These are phyloP conservation scores for Lodderomyces metapsilosis DNA, from an alignment of 1,139 yeast species.

Conservation along the genomic window DNA sequence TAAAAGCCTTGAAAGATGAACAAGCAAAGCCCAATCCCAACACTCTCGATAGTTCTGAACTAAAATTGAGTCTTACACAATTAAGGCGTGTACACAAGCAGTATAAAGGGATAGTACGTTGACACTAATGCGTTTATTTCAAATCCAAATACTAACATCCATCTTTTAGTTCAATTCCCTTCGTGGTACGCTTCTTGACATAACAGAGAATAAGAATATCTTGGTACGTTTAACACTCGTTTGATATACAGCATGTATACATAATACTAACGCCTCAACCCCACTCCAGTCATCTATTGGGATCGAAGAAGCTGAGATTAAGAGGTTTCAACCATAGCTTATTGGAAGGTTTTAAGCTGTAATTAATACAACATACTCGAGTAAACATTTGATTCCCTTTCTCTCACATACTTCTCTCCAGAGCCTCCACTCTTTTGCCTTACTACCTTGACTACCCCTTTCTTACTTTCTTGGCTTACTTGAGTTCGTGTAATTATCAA, in stretches of 20 bases:
- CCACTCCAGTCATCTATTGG: neutral
- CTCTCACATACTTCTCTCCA: too few relatives aligned
- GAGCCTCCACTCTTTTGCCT: too few relatives aligned
- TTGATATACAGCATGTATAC: neutral
- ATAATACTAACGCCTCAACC: neutral
- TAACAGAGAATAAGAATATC: slow-evolving; percentile 4
- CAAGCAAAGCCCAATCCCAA: neutral
- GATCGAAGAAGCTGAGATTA: neutral
- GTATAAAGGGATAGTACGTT: neutral
- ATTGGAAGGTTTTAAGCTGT: neutral
- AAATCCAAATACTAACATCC: neutral
- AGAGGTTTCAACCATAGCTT: neutral
- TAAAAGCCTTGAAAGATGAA: slow-evolving; percentile 1
- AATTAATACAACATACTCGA: too few relatives aligned
- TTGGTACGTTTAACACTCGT: slow-evolving; percentile 5
- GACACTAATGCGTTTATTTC: neutral
- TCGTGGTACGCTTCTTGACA: slow-evolving; percentile 4
- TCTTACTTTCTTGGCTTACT: too few relatives aligned
- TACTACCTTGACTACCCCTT: too few relatives aligned
- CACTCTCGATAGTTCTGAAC: neutral
- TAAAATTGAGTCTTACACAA: neutral
- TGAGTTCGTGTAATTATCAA: neutral
- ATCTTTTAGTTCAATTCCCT: slow-evolving; percentile 5
- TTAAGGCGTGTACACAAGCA: neutral
- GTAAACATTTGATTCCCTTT: too few relatives aligned